Percentiles rank a stretch among this genome's conserved stretches.
Conservation (phyloP, 2,329 filamentous ascomycete species). For the Claviceps sorghi region DNA sequence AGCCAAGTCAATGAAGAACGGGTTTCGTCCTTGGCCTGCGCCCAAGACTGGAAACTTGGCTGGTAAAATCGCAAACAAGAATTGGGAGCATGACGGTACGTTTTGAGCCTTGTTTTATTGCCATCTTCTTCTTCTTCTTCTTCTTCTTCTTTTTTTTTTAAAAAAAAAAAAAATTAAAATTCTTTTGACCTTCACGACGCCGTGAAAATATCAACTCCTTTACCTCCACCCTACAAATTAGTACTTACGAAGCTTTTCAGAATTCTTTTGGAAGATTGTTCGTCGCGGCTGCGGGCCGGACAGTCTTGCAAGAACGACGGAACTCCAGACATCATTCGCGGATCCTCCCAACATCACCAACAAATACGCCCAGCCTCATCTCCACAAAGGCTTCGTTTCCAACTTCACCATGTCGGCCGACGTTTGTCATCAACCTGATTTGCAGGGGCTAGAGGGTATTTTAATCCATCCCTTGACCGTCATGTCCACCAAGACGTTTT, state of each 20-base stretch:
- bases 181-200: no score
- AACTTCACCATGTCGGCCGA: slow-evolving; percentile 48
- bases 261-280: slow-evolving; percentile 42
- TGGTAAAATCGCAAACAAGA: slow-evolving; percentile 23
- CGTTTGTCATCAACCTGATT: slow-evolving; percentile 50
- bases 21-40: slow-evolving; percentile 28
- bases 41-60: slow-evolving; percentile 22
- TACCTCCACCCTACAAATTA: neutral
- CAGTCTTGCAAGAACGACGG: slow-evolving; percentile 40
- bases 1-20: slow-evolving; percentile 27
- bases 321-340: slow-evolving; percentile 29
- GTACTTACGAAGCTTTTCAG: slow-evolving; percentile 15
- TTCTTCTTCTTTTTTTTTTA: neutral
- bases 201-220: neutral
- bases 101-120: neutral
- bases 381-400: slow-evolving; percentile 41
- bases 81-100: slow-evolving; percentile 39
- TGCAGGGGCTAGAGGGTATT: slow-evolving; percentile 49
- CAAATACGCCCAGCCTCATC: slow-evolving; percentile 31
- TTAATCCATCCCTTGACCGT: slow-evolving; percentile 46
- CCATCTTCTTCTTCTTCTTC: neutral
- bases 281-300: slow-evolving; percentile 47
- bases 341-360: slow-evolving; percentile 30
- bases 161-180: no score
- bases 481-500: slow-evolving; percentile 39